These are phyloP conservation scores for Cercospora sp. DNA, from an alignment of 2,329 filamentous ascomycete species.

Conservation along the genomic window DNA sequence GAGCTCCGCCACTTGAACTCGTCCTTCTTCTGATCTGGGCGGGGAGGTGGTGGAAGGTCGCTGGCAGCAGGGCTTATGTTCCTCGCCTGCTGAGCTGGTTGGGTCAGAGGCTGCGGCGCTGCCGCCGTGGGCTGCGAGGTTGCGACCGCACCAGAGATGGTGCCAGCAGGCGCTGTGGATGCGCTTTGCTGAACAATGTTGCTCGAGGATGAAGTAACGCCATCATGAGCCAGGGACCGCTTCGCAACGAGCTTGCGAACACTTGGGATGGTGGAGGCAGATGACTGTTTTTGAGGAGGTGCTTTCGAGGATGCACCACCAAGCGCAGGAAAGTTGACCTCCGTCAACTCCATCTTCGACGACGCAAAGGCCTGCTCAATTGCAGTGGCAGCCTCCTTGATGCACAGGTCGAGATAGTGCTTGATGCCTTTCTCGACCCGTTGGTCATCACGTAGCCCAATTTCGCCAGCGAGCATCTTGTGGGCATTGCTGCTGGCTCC, in stretches of 20 bases:
- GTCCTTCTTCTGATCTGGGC: not conserved
- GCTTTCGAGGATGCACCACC: not conserved
- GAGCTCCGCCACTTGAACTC: not conserved
- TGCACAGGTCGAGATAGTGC: constrained; percentile 1
- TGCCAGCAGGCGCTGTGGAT: not conserved
- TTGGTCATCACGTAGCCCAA: not conserved
- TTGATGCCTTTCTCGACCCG: not conserved
- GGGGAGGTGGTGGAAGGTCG: not conserved
- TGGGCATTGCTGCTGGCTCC: not conserved
- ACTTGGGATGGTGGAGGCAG: not conserved
- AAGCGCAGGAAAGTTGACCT: not conserved
- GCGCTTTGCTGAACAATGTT: not conserved
- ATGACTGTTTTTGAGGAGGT: not conserved
- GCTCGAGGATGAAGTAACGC: not conserved
- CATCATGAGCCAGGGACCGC: not conserved
- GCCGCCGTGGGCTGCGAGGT: not conserved
- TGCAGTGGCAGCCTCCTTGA: not conserved
- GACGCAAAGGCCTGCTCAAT: not conserved
- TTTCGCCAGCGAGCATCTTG: not conserved
- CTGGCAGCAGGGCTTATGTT: not conserved
- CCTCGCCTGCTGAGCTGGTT: not conserved
- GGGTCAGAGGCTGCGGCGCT: not conserved
- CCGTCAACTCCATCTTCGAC: not conserved
- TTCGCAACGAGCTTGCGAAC: not conserved
- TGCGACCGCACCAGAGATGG: not conserved